A percentile compares a stretch with the other conserved stretches of the same genome.
Evolutionary conservation across 2,329 filamentous ascomycete species (phyloP).

Genomic region (Mollisiaceae sp.): DNA sequence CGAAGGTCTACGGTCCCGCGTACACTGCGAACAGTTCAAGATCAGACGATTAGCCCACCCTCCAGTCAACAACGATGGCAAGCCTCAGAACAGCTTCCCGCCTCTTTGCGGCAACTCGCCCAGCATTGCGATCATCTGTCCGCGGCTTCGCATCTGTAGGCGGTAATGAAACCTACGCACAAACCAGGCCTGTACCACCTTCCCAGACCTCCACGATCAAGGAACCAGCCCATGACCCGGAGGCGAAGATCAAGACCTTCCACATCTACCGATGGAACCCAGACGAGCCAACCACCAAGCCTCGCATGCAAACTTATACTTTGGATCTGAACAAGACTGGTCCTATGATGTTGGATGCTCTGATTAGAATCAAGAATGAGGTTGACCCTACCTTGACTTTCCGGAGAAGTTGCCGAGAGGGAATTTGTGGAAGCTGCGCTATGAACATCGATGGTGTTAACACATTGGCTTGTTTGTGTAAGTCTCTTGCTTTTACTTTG

Average conservation of each 20-base stretch:
- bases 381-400: constrained; percentile 96
- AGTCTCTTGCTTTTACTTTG: constrained; percentile 45
- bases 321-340: constrained; percentile 98
- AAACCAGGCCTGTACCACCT: constrained; percentile 22
- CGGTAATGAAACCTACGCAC: constrained; percentile 4
- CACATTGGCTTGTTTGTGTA: constrained; percentile 97
- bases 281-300: constrained; percentile 89
- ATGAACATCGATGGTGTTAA: constrained; percentile 66
- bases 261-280: constrained; percentile 99
- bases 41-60: constrained; percentile 17
- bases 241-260: constrained; percentile 87
- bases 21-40: constrained; percentile 4
- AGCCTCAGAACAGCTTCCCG: constrained; percentile 35
- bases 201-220: constrained; percentile 43
- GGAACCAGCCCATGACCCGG: constrained; percentile 57
- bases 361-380: constrained; percentile 99
- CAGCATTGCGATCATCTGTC: constrained; percentile 27
- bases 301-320: constrained; percentile 91
- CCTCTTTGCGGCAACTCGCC: constrained; percentile 32
- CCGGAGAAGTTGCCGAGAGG: constrained; percentile 93
- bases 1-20: not conserved
- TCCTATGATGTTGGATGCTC: constrained; percentile 95
- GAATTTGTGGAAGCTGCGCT: constrained; percentile 58
- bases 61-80: constrained; percentile 37
- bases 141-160: constrained; percentile 34